Base-by-base conservation (phyloP, 1,284 basidiomycete genomes). In the Rhodotorula sp. region DNA sequence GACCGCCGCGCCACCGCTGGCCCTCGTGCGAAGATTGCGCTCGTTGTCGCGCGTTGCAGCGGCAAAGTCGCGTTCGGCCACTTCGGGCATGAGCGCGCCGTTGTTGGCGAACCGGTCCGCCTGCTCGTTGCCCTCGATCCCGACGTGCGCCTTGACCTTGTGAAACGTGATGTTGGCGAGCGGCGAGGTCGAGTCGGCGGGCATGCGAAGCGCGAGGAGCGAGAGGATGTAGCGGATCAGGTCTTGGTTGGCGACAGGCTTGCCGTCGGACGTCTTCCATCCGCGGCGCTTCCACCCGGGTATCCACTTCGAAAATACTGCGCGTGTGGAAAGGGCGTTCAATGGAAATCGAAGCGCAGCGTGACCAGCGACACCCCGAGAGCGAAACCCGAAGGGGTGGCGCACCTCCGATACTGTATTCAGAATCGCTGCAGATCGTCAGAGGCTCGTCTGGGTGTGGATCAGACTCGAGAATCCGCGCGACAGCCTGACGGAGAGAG, bases 381-480 rank as follows among this genome's bases (percentile, higher is more conserved):
- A 49, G 66, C 61, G 64, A 16, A 34, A 21, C 34, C 34, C 2
- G 8, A 58, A 14, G 69, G 19, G 13, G 34, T 5, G 34, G 34
- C 82, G 46, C 68, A 90, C 90, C 90, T 69, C 87, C 82, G 17
- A 91, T 91, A 19, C 87, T 88, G 78, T 92, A 93, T 58, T 85
- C 80, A 2, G 90, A 92, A 80, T 93, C 92, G 0, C 90, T 88
- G 78, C 88, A 88, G 78, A 93, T 90, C 57, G 88, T 72, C 1
- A 92, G 80, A 0, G 87, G 85, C 25, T 82, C 83, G 27, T 83
- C 84, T 13, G 82, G 82, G 46, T 79, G 71, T 0, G 89, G 88
- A 0, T 87, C 84, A 0, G 86, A 86, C 79, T 92, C 89, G 9
- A 93, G 83, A 25, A 88, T 85, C 17, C 90, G 88, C 23, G 89